Conservation (phyloP, 257 asterid species). For the Mitragyna speciosa region DNA sequence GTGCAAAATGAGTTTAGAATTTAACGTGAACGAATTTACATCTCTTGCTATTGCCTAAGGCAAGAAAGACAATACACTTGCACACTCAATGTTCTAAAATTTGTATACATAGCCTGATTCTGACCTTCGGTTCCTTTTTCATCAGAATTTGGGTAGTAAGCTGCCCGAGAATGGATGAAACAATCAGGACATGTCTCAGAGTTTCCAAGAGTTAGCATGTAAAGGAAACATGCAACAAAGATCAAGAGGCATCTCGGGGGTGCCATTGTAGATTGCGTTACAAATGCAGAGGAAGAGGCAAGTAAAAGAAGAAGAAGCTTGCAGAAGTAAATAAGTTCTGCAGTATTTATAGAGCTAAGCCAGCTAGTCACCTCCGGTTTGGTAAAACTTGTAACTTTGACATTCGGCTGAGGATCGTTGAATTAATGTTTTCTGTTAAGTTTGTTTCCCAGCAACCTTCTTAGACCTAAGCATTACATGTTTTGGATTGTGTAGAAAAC, state of each 20-base stretch:
- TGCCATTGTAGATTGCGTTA: conserved; percentile 34
- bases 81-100: not conserved
- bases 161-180: conserved; percentile 61
- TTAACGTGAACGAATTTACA: not conserved
- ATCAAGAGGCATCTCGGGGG: conserved; percentile 21
- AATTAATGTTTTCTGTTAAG: not conserved
- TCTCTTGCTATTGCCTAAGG: not conserved
- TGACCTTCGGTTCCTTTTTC: conserved; percentile 75
- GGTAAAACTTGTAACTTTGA: conserved; percentile 42
- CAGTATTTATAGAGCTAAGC: conserved; percentile 42
- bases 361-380: conserved; percentile 6
- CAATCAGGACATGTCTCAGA: conserved; percentile 60
- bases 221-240: conserved; percentile 35
- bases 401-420: conserved; percentile 11
- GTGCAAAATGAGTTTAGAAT: not conserved
- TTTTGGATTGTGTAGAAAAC: not conserved
- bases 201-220: conserved; percentile 34
- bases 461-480: conserved; percentile 20
- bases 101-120: not conserved
- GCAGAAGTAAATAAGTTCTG: conserved; percentile 16
- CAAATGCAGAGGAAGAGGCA: conserved; percentile 7
- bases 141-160: conserved; percentile 70
- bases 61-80: not conserved
- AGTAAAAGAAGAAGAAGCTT: conserved; percentile 19
- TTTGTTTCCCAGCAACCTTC: conserved; percentile 29